These are phyloP conservation scores for Cavenderia fasciculata DNA, from an alignment of 78 protist species.

Conservation along the genomic window DNA sequence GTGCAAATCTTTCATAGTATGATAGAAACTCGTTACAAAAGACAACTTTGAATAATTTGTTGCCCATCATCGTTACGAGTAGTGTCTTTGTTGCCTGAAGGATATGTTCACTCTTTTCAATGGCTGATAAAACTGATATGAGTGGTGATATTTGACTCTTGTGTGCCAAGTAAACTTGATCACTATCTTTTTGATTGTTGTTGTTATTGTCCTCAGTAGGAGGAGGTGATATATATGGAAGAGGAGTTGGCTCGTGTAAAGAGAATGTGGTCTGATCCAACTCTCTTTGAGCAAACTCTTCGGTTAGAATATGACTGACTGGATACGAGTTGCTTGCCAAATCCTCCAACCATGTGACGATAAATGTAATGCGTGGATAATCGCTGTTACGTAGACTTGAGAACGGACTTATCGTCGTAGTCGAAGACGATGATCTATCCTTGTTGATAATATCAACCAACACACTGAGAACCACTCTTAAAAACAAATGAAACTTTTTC, in stretches of 20 bases:
- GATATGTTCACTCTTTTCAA: not conserved
- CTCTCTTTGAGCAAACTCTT: slow-evolving; percentile 10
- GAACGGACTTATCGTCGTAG: no score
- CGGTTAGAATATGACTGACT: slow-evolving; percentile 12
- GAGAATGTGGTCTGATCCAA: slow-evolving; percentile 24
- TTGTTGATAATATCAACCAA: not conserved
- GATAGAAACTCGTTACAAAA: slow-evolving; percentile 54
- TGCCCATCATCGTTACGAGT: slow-evolving; percentile 31
- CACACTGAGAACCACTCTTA: not conserved
- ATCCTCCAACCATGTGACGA: slow-evolving; percentile 15
- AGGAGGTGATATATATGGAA: slow-evolving; percentile 2
- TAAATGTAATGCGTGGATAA: not conserved
- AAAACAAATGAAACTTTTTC: not conserved
- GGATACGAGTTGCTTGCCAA: slow-evolving; percentile 25
- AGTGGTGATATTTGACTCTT: not conserved
- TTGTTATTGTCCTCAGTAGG: not conserved
- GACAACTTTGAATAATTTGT: slow-evolving; percentile 10
- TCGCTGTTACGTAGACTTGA: no score
- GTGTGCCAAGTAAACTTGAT: not conserved
- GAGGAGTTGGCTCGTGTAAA: not conserved
- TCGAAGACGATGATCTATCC: not conserved
- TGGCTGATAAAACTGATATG: not conserved
- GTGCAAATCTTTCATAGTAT: slow-evolving; percentile 10
- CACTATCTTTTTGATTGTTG: not conserved
- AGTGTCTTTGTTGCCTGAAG: slow-evolving; percentile 9